Conservation (phyloP, 2,329 filamentous ascomycete species). For the Hypoxylon sp. region DNA sequence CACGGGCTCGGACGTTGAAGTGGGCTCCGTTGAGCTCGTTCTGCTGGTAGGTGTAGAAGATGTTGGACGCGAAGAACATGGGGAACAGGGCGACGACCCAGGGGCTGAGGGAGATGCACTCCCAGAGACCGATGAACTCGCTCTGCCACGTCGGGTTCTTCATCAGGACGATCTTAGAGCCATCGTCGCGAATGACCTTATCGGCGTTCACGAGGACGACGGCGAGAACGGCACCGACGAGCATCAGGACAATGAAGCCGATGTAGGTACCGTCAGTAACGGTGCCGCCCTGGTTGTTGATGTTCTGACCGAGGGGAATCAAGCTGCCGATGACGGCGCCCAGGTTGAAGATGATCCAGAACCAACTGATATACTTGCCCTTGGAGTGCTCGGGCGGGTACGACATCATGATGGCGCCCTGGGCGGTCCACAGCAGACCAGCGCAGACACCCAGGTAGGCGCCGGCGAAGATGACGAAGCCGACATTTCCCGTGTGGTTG, state of each 20-base stretch:
- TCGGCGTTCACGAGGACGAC: conserved; percentile 70
- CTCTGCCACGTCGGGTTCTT: conserved; percentile 79
- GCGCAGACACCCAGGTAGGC: conserved; percentile 80
- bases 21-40: conserved; percentile 73
- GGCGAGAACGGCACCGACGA: conserved; percentile 68
- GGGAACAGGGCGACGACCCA: conserved; percentile 77
- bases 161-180: conserved; percentile 75
- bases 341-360: conserved; percentile 95
- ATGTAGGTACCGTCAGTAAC: conserved; percentile 76
- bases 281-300: conserved; percentile 59
- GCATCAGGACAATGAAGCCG: conserved; percentile 76
- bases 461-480: conserved; percentile 80
- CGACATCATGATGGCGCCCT: conserved; percentile 88
- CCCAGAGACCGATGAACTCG: conserved; percentile 71
- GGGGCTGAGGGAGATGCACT: conserved; percentile 68
- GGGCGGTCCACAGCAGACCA: conserved; percentile 81
- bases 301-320: conserved; percentile 77
- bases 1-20: conserved; percentile 74
- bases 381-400: conserved; percentile 84
- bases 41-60: conserved; percentile 83
- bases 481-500: conserved; percentile 70
- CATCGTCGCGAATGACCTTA: conserved; percentile 72
- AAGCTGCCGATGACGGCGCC: conserved; percentile 86
- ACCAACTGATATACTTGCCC: conserved; percentile 87
- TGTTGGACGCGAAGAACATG: conserved; percentile 82